Conservation (phyloP, 2,329 filamentous ascomycete species). For the Ascochyta viciae-villosae region DNA sequence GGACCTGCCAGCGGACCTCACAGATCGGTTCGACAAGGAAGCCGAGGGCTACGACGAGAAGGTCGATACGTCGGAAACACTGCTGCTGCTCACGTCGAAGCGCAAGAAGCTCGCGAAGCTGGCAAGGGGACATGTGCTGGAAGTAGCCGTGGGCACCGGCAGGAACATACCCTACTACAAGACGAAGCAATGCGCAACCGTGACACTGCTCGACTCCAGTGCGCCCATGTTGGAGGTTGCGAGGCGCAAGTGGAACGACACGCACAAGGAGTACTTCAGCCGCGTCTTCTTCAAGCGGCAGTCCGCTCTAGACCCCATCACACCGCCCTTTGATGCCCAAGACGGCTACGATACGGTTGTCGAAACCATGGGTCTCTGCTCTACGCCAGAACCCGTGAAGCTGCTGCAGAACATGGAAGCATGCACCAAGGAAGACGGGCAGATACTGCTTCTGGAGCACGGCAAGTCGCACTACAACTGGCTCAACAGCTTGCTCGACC, state of each 20-base stretch:
- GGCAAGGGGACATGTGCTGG: conserved; percentile 57
- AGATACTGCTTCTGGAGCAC: conserved; percentile 59
- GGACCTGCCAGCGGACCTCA: conserved; percentile 50
- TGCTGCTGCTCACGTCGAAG: conserved; percentile 51
- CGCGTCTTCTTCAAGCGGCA: conserved; percentile 53
- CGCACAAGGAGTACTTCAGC: conserved; percentile 48
- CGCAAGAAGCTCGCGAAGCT: conserved; percentile 51
- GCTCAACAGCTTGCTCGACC: conserved; percentile 57
- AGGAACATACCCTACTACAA: conserved; percentile 57
- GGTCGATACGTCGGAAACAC: conserved; percentile 53
- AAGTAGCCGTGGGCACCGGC: conserved; percentile 58
- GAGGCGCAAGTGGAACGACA: conserved; percentile 56
- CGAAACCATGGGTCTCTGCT: conserved; percentile 61
- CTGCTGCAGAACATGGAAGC: conserved; percentile 55
- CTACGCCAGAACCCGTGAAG: conserved; percentile 53
- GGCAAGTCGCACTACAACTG: conserved; percentile 57
- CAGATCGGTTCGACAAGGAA: conserved; percentile 54
- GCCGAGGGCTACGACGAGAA: conserved; percentile 57
- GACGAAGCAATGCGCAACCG: conserved; percentile 49
- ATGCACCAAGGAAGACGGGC: conserved; percentile 51
- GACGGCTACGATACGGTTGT: conserved; percentile 58
- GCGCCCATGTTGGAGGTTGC: conserved; percentile 57
- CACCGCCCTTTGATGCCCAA: conserved; percentile 49
- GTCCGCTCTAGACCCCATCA: conserved; percentile 53
- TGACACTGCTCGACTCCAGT: conserved; percentile 58